phyloP scores from a whole-genome alignment of 805 yeast species.

The Scheffersomyces ergatensis region DNA sequence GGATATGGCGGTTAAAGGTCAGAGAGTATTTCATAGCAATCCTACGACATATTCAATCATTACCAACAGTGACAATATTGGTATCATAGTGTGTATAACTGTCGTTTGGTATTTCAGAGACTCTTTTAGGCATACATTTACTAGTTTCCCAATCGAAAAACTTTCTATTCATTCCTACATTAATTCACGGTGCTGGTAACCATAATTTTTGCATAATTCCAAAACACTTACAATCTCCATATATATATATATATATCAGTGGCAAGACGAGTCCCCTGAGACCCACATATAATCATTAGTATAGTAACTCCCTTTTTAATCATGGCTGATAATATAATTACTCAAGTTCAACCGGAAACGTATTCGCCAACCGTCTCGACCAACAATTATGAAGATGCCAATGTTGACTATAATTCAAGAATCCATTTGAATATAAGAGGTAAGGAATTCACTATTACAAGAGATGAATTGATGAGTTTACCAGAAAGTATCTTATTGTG shows the following conservation, averaged over 20 bases:
- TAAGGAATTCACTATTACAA: constrained; percentile 64
- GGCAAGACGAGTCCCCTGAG: too few relatives aligned
- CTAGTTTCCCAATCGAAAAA: too few relatives aligned
- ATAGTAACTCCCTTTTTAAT: background rate
- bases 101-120: too few relatives aligned
- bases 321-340: constrained; percentile 55
- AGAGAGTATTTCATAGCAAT: too few relatives aligned
- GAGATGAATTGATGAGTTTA: constrained; percentile 86
- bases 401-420: constrained; percentile 58
- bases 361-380: constrained; percentile 10
- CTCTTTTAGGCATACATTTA: too few relatives aligned
- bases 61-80: too few relatives aligned
- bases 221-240: background rate
- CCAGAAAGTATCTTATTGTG: constrained; percentile 90
- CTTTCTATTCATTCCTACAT: background rate
- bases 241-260: too few relatives aligned
- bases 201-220: too few relatives aligned
- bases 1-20: too few relatives aligned
- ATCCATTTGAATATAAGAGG: constrained; percentile 82
- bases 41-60: too few relatives aligned
- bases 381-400: constrained; percentile 17
- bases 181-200: constrained; percentile 1
- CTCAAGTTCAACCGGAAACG: constrained; percentile 61
- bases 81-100: too few relatives aligned
- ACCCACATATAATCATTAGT: background rate